phyloP scores from a whole-genome alignment of 148 eudicot genomes.

The Rhododendron ovatum region DNA sequence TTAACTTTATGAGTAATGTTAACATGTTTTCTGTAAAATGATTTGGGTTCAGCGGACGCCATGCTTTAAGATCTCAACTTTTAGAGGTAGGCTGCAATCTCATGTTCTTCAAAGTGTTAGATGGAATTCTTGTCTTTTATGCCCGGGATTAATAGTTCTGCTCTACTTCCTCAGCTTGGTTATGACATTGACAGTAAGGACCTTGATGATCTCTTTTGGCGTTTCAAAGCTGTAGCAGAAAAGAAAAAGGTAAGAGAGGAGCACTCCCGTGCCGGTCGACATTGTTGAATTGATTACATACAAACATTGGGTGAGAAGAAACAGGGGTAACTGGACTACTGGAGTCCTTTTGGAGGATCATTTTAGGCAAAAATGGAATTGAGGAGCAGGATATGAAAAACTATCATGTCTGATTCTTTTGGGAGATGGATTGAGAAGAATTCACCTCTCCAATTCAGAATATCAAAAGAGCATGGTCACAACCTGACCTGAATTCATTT shows the following conservation, averaged over 20 bases:
- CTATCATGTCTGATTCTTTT: too few species aligned
- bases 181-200: constrained; percentile 79
- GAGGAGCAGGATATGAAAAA: too few species aligned
- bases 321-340: background rate
- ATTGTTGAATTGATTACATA: background rate
- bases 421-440: too few species aligned
- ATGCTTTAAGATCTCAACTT: constrained; percentile 83
- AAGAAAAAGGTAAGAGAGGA: constrained; percentile 61
- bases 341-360: background rate
- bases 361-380: background rate
- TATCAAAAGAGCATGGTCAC: background rate
- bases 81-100: constrained; percentile 49
- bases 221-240: constrained; percentile 86
- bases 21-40: background rate
- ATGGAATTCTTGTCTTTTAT: background rate
- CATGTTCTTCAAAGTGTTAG: background rate
- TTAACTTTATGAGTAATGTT: background rate
- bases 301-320: background rate
- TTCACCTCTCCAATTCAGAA: background rate
- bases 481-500: background rate
- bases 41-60: constrained; percentile 71
- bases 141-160: background rate
- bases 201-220: constrained; percentile 80
- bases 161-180: constrained; percentile 53
- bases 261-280: background rate